Conservation (phyloP, 768 basidiomycete species). For the Clitopilus passeckerianus region DNA sequence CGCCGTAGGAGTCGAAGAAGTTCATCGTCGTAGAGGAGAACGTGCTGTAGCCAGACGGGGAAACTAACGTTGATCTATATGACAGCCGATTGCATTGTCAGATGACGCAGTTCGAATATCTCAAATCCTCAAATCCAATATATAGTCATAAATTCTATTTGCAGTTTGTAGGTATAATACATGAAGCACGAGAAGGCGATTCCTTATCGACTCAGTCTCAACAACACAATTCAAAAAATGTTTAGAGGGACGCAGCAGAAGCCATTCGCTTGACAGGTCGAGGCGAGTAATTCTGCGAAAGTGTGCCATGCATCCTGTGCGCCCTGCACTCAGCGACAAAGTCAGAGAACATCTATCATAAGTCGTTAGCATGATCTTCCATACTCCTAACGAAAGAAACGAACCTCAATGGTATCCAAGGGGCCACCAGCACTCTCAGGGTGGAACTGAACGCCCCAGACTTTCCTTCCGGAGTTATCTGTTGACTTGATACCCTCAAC, state of each 20-base stretch:
- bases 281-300: background rate
- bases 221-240: background rate
- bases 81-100: background rate
- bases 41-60: slow-evolving; percentile 1
- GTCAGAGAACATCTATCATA: slow-evolving; percentile 84
- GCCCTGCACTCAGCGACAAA: slow-evolving; percentile 80
- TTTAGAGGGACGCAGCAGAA: background rate
- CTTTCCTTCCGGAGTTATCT: slow-evolving; percentile 75
- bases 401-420: slow-evolving; percentile 93
- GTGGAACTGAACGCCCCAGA: slow-evolving; percentile 99
- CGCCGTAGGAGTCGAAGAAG: slow-evolving; percentile 67
- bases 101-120: background rate
- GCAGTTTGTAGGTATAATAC: background rate
- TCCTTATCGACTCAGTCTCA: background rate
- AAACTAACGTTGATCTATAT: slow-evolving; percentile 4
- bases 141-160: background rate
- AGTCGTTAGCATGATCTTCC: slow-evolving; percentile 2
- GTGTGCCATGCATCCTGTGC: slow-evolving; percentile 5
- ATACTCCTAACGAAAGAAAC: slow-evolving; percentile 13
- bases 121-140: no score
- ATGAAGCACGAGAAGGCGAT: background rate
- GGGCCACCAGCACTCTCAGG: slow-evolving; percentile 99
- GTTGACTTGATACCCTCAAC: slow-evolving; percentile 99
- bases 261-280: background rate
- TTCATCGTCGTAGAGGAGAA: slow-evolving; percentile 43